phyloP scores from a whole-genome alignment of 2,329 filamentous ascomycete genomes.

The Exophiala alcalophila region DNA sequence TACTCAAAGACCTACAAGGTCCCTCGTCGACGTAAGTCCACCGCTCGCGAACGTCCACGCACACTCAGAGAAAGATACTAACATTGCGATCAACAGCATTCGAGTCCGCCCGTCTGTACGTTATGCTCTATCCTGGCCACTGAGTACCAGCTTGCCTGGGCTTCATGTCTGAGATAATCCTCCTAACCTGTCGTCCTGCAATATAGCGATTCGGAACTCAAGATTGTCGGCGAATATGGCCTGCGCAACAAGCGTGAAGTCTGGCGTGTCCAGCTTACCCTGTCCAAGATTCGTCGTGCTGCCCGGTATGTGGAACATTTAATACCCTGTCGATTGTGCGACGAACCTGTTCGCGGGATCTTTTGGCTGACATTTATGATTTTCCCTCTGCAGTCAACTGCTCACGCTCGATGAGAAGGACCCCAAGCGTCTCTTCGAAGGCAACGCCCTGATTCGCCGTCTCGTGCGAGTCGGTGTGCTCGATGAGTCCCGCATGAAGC shows the following conservation, averaged over 20 bases:
- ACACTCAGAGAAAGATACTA: conserved; percentile 34
- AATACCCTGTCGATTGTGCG: no score
- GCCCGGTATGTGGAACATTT: conserved; percentile 69
- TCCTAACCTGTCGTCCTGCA: conserved; percentile 59
- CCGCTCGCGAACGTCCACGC: conserved; percentile 11
- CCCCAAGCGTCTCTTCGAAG: conserved; percentile 99
- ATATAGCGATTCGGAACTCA: conserved; percentile 96
- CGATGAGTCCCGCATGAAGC: conserved; percentile 99
- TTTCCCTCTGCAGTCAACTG: conserved; percentile 74
- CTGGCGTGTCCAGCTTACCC: conserved; percentile 98
- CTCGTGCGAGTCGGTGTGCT: conserved; percentile 99
- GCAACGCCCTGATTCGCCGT: conserved; percentile 99
- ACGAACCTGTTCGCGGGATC: neutral
- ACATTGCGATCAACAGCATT: conserved; percentile 59
- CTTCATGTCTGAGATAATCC: conserved; percentile 80
- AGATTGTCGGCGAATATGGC: conserved; percentile 99
- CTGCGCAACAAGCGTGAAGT: conserved; percentile 99
- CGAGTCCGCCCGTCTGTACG: conserved; percentile 99
- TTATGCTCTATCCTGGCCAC: conserved; percentile 72
- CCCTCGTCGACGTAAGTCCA: conserved; percentile 71
- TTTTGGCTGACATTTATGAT: conserved; percentile 27
- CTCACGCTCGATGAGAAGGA: conserved; percentile 99
- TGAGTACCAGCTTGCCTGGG: conserved; percentile 97
- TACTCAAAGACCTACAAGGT: conserved; percentile 99
- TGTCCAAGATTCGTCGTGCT: conserved; percentile 99